Percentiles rank a stretch among this genome's conserved stretches.
Evolutionary conservation across 108 stramenopile genomes (phyloP).

Genomic region (Seminavis robusta): DNA sequence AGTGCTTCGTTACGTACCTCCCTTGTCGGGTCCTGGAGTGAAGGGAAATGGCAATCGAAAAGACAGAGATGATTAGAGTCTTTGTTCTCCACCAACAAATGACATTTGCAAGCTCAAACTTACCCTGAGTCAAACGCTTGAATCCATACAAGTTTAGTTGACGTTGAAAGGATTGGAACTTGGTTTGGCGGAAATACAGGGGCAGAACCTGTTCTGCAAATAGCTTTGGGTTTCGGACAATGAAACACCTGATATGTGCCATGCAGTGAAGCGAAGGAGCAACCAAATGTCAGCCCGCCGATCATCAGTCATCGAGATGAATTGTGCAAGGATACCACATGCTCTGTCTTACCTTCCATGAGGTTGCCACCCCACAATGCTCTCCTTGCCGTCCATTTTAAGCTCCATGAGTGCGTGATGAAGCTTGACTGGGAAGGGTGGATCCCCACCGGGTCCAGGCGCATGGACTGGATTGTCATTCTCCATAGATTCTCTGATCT

Average conservation of each 20-base stretch:
- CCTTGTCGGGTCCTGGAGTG: constrained; percentile 15
- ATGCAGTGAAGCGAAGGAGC: no score
- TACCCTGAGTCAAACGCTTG: constrained; percentile 12
- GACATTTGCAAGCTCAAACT: no score
- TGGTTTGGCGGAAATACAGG: constrained; percentile 21
- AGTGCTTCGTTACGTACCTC: no score
- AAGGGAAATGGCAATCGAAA: no score
- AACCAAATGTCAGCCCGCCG: no score
- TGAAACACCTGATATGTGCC: constrained; percentile 49
- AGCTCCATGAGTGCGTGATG: constrained; percentile 56
- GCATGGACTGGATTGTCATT: no score
- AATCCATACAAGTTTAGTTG: constrained; percentile 40
- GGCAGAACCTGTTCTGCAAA: constrained; percentile 55
- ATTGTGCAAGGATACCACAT: no score
- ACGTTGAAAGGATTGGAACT: constrained; percentile 29
- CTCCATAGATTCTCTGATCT: no score
- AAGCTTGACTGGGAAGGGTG: constrained; percentile 41
- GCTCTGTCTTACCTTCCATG: constrained; percentile 68
- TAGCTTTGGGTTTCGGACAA: constrained; percentile 41
- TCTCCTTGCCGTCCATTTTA: constrained; percentile 25
- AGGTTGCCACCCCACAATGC: constrained; percentile 63
- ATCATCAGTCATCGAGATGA: no score
- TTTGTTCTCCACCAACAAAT: no score
- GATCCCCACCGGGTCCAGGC: no score
- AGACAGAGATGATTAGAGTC: no score